Evolutionary conservation across 345 rosid species (phyloP).

Genomic region (Dovyalis caffra): DNA sequence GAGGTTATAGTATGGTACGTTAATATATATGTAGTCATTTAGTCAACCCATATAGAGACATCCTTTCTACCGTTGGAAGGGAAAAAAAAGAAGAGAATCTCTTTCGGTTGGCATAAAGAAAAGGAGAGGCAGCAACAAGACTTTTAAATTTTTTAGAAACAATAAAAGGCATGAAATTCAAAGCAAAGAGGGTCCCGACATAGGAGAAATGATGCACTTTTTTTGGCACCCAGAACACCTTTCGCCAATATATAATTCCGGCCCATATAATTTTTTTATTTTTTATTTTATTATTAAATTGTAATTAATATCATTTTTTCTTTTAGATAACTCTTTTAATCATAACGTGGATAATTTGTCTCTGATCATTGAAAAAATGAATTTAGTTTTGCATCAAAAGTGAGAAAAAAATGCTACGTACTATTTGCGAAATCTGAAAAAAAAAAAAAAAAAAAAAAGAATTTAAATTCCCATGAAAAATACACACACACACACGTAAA

Average conservation of each 20-base stretch:
- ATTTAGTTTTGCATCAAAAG: too few species aligned
- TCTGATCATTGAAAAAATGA: too few species aligned
- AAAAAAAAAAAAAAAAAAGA: too few species aligned
- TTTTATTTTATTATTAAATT: too few species aligned
- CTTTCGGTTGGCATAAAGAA: neutral
- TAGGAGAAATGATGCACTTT: neutral
- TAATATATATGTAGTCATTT: neutral
- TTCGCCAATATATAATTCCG: neutral
- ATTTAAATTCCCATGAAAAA: too few species aligned
- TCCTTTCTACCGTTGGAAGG: constrained; percentile 16
- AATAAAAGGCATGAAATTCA: constrained; percentile 11
- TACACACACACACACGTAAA: neutral
- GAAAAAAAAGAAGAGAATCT: neutral
- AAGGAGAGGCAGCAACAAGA: neutral
- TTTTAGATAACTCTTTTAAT: too few species aligned
- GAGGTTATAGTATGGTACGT: neutral
- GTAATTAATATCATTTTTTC: too few species aligned
- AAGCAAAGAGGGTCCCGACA: constrained; percentile 20
- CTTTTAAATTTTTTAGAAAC: constrained; percentile 13
- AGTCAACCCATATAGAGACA: neutral
- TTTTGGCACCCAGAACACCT: neutral
- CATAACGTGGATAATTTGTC: too few species aligned
- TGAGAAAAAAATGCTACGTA: too few species aligned
- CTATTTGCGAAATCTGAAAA: neutral
- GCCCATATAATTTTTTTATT: neutral